A percentile compares a stretch with the other conserved stretches of the same genome.
Evolutionary conservation across 2,329 filamentous ascomycete species (phyloP).

Genomic region (Phialophora verrucosa): DNA sequence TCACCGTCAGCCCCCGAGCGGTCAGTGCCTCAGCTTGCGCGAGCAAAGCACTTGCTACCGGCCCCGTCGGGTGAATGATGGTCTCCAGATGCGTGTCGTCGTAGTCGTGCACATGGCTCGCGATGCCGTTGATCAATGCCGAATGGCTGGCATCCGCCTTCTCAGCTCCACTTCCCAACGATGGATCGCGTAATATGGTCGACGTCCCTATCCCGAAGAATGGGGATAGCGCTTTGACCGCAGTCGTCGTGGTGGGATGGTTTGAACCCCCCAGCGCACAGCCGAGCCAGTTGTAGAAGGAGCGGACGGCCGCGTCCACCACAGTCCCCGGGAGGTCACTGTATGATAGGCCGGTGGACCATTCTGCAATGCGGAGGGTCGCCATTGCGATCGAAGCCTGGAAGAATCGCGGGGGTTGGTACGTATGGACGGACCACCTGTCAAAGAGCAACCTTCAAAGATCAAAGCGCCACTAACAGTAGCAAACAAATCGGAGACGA

Average conservation of each 20-base stretch:
- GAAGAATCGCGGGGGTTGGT: no score
- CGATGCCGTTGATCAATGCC: constrained; percentile 61
- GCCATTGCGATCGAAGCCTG: constrained; percentile 40
- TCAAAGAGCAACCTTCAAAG: background rate
- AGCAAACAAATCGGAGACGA: no score
- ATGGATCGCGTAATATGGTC: constrained; percentile 44
- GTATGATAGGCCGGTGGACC: constrained; percentile 53
- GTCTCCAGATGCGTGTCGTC: constrained; percentile 63
- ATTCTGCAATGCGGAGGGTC: constrained; percentile 55
- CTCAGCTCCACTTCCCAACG: background rate
- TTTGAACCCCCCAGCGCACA: constrained; percentile 59
- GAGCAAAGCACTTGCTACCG: constrained; percentile 58
- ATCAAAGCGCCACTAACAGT: background rate
- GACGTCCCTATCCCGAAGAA: constrained; percentile 50
- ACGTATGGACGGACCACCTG: background rate
- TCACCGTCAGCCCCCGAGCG: constrained; percentile 40
- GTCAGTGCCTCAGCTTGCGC: constrained; percentile 54
- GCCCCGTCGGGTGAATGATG: constrained; percentile 62
- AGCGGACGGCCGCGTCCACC: constrained; percentile 52
- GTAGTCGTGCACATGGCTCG: constrained; percentile 63
- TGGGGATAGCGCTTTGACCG: constrained; percentile 45
- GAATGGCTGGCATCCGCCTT: constrained; percentile 45
- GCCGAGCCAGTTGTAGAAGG: constrained; percentile 62
- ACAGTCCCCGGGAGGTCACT: constrained; percentile 51
- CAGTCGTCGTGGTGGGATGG: constrained; percentile 53